Conservation (phyloP, 345 rosid species). For the Fremontodendron californicum region DNA sequence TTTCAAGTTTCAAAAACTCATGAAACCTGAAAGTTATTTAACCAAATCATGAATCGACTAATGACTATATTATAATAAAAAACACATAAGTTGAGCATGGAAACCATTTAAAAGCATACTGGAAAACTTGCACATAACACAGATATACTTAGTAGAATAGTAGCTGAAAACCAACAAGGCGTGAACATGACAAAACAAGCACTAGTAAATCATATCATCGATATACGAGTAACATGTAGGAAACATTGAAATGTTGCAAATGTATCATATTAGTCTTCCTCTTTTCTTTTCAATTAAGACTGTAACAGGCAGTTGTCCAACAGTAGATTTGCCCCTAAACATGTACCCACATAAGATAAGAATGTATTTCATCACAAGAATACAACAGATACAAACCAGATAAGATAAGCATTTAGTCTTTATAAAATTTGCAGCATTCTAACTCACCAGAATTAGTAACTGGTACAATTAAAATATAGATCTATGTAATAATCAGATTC, state of each 20-base stretch:
- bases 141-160: not conserved
- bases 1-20: constrained; percentile 88
- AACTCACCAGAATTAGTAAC: too few species aligned
- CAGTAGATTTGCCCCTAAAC: too few species aligned
- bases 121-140: not conserved
- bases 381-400: not conserved
- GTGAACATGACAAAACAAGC: not conserved
- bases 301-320: not conserved
- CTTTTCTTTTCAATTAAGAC: not conserved
- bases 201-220: not conserved
- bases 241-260: not conserved
- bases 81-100: not conserved
- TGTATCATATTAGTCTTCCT: not conserved
- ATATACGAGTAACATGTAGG: not conserved
- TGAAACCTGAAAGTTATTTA: constrained; percentile 63
- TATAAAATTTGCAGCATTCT: too few species aligned
- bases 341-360: not conserved
- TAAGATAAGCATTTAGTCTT: not conserved
- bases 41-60: constrained; percentile 9
- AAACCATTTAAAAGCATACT: not conserved
- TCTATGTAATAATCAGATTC: too few species aligned
- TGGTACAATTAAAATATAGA: too few species aligned
- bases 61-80: not conserved
- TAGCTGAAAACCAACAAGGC: not conserved
- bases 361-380: not conserved